A percentile compares a stretch with the other conserved stretches of the same genome.
phyloP scores from a whole-genome alignment of 2,329 filamentous ascomycete genomes.

The Ophiostoma sp. region DNA sequence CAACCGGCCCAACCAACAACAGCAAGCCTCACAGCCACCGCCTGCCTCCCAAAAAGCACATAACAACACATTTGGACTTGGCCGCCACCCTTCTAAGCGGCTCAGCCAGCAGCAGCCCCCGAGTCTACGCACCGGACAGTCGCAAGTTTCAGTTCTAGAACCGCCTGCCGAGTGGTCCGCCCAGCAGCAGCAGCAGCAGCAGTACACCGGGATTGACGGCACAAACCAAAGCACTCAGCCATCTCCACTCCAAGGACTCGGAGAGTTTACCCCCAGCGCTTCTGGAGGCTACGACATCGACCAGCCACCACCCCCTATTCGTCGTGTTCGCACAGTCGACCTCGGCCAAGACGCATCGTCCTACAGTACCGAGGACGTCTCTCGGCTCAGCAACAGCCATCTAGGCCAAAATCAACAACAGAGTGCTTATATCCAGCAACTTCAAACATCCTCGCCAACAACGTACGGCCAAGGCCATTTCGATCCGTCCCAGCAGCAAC shows the following conservation, averaged over 20 bases:
- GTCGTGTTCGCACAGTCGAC: constrained; percentile 41
- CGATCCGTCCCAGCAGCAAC: constrained; percentile 35
- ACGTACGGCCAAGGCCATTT: constrained; percentile 36
- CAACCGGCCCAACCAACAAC: constrained; percentile 14
- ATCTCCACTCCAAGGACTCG: constrained; percentile 44
- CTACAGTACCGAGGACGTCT: constrained; percentile 42
- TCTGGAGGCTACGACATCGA: constrained; percentile 37
- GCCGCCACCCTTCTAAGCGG: constrained; percentile 54
- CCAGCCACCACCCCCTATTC: constrained; percentile 40
- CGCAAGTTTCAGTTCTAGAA: constrained; percentile 38
- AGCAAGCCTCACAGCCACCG: constrained; percentile 17
- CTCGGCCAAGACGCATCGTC: constrained; percentile 38
- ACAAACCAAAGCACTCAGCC: constrained; percentile 32
- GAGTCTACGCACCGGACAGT: constrained; percentile 41
- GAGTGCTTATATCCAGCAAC: constrained; percentile 31
- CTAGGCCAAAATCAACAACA: constrained; percentile 13
- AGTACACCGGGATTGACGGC: constrained; percentile 1
- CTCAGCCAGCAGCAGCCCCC: constrained; percentile 45
- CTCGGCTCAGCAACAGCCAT: constrained; percentile 37
- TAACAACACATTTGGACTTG: constrained; percentile 47
- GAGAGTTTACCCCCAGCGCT: constrained; percentile 32
- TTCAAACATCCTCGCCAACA: constrained; percentile 37
- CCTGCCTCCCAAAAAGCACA: constrained; percentile 36
- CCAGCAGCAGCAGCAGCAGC: constrained; percentile 19
- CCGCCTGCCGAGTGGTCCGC: constrained; percentile 35